Evolutionary conservation across 2,329 filamentous ascomycete species (phyloP), one percentile per base, ranked within the genome.

Genomic region (Colletotrichum abscissum): DNA sequence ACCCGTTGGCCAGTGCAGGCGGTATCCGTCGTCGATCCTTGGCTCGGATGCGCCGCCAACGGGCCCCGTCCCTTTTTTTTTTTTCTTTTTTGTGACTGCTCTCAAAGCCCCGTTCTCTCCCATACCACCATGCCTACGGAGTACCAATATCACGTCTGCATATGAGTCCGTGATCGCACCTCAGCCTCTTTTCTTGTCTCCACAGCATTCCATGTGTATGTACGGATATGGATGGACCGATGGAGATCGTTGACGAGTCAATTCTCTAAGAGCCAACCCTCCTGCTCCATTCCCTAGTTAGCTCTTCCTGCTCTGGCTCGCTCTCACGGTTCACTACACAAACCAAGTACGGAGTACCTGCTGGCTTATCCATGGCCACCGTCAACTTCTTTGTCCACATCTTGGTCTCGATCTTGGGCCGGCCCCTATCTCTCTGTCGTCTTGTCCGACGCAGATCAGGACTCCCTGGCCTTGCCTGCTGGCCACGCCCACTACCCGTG

Each of bases 1-100:
- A 56, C 16, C 35, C n/a, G 33, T 35, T 67, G 69, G 49, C 8
- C 69, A 67, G 55, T 68, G 69, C 63, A 60, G 63, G 63, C 63
- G 56, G 63, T 57, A 63, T 52, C 69, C 63, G 63, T 64, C 59
- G 69, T 71, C 63, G 69, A 71, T 68, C 69, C 69, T 70, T 71
- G 69, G 64, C 69, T 24, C 33, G 69, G 59, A 57, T 69, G 67
- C n/a, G n/a, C 59, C 26, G 59, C 52, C 59, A 24, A 54, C 33
- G 26, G 35, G 33, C 30, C 30, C 26, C 33, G 30, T 46, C 24
- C 58, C 49, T 33, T 56, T 52, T 56, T 33, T 33, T 33, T 8
- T 19, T 28, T 33, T 56, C 35, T 56, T 33, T 33, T 33, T 8
- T 42, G 22, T n/a, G 35, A 54, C 46, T 28, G 42, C 28, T 56